These are phyloP conservation scores for Trichothecium sympodiale DNA, from an alignment of 2,329 filamentous ascomycete genomes.

Conservation along the genomic window DNA sequence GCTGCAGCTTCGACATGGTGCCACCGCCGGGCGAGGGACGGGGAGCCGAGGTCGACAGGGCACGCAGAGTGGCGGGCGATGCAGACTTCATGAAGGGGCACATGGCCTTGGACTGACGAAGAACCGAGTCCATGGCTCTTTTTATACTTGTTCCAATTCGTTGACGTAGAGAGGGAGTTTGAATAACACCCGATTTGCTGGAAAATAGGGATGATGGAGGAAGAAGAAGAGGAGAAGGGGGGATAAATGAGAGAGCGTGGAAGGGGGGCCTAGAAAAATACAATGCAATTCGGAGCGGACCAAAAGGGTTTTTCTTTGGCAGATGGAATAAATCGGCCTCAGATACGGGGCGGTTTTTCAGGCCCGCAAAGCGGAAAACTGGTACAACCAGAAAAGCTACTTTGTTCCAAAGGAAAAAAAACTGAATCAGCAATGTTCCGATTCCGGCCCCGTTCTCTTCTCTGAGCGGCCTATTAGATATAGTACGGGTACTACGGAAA, in stretches of 20 bases:
- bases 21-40: constrained; percentile 62
- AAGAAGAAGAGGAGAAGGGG: not conserved
- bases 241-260: not conserved
- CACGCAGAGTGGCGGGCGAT: constrained; percentile 80
- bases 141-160: not conserved
- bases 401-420: too few species aligned
- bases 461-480: too few species aligned
- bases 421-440: too few species aligned
- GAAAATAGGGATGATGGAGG: not conserved
- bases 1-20: constrained; percentile 93
- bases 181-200: too few species aligned
- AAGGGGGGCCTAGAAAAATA: too few species aligned
- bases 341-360: too few species aligned
- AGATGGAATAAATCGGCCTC: too few species aligned
- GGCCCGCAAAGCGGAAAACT: too few species aligned
- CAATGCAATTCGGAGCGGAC: not conserved
- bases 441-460: too few species aligned
- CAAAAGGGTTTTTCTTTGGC: too few species aligned
- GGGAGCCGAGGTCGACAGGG: constrained; percentile 63
- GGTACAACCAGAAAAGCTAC: too few species aligned
- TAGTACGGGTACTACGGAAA: too few species aligned
- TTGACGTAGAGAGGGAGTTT: not conserved
- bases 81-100: constrained; percentile 96
- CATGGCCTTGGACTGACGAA: constrained; percentile 92
- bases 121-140: constrained; percentile 72